phyloP scores from a whole-genome alignment of 108 stramenopile species.

The Skeletonema costatum region DNA sequence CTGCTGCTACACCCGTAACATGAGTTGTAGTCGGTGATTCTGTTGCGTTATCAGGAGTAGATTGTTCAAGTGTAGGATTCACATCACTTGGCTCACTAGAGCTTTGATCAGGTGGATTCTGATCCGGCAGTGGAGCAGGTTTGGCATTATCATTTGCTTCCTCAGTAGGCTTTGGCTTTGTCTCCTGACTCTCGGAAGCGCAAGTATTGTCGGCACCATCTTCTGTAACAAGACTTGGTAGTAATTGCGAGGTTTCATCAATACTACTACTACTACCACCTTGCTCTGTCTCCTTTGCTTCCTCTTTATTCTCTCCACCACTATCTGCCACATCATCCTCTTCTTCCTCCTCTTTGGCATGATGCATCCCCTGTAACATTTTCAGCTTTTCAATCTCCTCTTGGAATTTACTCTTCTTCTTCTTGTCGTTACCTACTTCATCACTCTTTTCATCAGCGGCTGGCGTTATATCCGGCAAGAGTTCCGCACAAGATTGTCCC shows the following conservation, averaged over 20 bases:
- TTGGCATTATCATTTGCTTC: not conserved
- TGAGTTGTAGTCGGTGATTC: not conserved
- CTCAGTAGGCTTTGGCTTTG: not conserved
- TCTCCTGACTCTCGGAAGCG: not conserved
- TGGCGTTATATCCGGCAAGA: conserved; percentile 57
- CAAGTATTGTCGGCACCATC: not conserved
- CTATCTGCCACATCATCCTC: conserved; percentile 21
- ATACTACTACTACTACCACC: not conserved
- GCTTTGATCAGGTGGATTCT: not conserved
- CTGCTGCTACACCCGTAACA: not conserved
- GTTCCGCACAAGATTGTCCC: conserved; percentile 47
- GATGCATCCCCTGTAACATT: conserved; percentile 55
- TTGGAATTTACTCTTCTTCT: conserved; percentile 48
- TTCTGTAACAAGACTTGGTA: not conserved
- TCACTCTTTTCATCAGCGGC: conserved; percentile 23
- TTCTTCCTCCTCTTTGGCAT: conserved; percentile 43
- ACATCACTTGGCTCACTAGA: not conserved
- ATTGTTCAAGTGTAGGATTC: not conserved
- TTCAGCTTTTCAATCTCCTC: conserved; percentile 85
- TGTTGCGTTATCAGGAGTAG: not conserved
- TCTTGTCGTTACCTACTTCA: not conserved
- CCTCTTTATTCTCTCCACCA: conserved; percentile 22
- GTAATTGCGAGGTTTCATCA: not conserved
- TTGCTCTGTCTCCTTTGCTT: conserved; percentile 14
- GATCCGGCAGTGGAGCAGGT: not conserved